Evolutionary conservation across 2,329 filamentous ascomycete species (phyloP).

Genomic region (Trichoderma sp.): DNA sequence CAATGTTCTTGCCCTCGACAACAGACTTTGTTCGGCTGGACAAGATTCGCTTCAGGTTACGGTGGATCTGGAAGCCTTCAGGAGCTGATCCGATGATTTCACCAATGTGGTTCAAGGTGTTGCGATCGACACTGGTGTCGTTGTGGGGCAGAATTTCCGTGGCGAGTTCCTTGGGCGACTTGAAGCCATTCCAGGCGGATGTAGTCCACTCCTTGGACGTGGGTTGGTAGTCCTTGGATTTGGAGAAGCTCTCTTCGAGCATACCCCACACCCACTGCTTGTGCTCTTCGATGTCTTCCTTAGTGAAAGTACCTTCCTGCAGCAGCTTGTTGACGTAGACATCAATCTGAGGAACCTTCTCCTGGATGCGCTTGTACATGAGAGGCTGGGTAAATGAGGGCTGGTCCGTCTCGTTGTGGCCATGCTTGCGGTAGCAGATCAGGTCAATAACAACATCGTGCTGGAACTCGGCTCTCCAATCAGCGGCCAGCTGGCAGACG

Average conservation of each 20-base stretch:
- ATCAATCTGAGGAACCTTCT: constrained; percentile 81
- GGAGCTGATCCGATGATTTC: constrained; percentile 74
- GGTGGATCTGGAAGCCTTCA: constrained; percentile 84
- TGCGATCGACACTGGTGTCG: constrained; percentile 73
- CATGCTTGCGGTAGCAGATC: constrained; percentile 98
- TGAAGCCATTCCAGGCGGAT: constrained; percentile 98
- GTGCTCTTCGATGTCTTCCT: constrained; percentile 97
- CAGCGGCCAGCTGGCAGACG: constrained; percentile 92
- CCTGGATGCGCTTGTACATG: constrained; percentile 97
- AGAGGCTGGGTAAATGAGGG: constrained; percentile 98
- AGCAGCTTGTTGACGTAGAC: constrained; percentile 90
- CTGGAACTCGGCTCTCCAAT: constrained; percentile 99
- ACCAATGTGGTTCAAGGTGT: constrained; percentile 77
- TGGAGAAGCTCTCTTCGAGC: constrained; percentile 95
- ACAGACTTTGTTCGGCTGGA: constrained; percentile 87
- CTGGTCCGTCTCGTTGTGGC: constrained; percentile 99
- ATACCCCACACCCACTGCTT: constrained; percentile 99
- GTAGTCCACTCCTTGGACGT: constrained; percentile 98
- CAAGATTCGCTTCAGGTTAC: constrained; percentile 96
- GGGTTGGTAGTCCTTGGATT: constrained; percentile 96
- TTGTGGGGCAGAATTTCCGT: constrained; percentile 91
- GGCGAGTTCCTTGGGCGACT: constrained; percentile 95
- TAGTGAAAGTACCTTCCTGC: constrained; percentile 89
- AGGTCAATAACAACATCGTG: constrained; percentile 97
- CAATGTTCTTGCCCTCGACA: constrained; percentile 87